Base-by-base conservation (phyloP, 2,329 filamentous ascomycete genomes). In the Sphaerulina vaccinii region DNA sequence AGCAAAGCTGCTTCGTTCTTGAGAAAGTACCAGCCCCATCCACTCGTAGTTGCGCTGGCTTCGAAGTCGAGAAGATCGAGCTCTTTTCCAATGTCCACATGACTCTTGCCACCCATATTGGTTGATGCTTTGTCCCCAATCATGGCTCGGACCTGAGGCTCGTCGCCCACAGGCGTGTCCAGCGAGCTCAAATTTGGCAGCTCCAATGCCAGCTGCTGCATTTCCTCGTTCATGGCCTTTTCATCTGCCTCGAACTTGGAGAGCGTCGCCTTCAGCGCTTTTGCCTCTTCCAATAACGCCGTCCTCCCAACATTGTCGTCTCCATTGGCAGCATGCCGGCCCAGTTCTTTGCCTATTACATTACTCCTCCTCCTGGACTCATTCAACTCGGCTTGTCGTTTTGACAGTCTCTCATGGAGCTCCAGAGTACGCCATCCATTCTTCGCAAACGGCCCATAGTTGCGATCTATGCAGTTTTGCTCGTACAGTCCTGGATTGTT, bases 21-120 rank as follows among this genome's bases (percentile, higher is more conserved):
- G 9, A 99, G 82, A 71, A 90, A 97, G 74, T 99, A 99, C 89
- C 90, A 99, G 1, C 93, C 93, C 92, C 92, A 99, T 32, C 93
- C 93, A 3, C 86, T 88, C 1, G 89, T 85, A n/a, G 81, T 84
- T 1, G 86, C 86, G 4, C 90, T 90, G 53, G 81, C 85, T 4
- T 86, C 78, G 66, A 99, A 96, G 73, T 99, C 92, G 45, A 99
- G 77, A n/a, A 99, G 79, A 27, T 86, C 85, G n/a, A 99, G 81
- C 65, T 90, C 83, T 3, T 83, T 78, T 24, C 93, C 93, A 61
- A 99, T 92, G 60, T 92, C 81, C 6, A 93, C 87, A 69, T 68
- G 66, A 37, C 63, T 63, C 47, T 59, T 64, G 1, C 29, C 33
- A 13, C 16, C n/a, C 21, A n/a, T 19, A 15, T 32, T 36, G 40